Percentiles rank a stretch among this genome's conserved stretches.
Evolutionary conservation across 1,139 yeast genomes (phyloP).

Genomic region (Pichiaceae sp.): DNA sequence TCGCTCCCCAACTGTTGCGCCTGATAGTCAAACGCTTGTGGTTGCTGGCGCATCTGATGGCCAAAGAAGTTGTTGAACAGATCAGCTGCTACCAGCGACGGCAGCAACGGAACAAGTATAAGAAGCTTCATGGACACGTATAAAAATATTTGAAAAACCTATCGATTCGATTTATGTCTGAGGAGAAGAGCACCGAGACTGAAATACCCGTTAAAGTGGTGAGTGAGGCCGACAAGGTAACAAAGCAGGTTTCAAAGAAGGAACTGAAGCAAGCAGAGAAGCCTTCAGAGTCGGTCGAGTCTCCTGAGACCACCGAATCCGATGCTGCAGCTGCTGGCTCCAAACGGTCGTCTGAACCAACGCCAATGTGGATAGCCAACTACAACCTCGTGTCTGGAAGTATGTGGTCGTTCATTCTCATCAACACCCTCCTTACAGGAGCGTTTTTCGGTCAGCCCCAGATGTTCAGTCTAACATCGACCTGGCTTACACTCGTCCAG

Average conservation of each 20-base stretch:
- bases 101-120: background rate
- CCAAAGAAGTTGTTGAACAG: constrained; percentile 6
- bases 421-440: constrained; percentile 36
- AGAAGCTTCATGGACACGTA: background rate
- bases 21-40: constrained; percentile 27
- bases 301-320: no score
- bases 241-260: no score
- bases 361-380: constrained; percentile 21
- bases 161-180: background rate
- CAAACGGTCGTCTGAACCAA: no score
- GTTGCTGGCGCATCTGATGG: constrained; percentile 20
- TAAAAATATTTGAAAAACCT: background rate
- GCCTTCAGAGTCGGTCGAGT: no score
- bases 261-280: no score
- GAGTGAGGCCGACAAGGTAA: no score
- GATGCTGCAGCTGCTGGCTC: no score
- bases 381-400: constrained; percentile 64
- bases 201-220: no score
- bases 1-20: constrained; percentile 28
- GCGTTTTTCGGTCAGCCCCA: constrained; percentile 44
- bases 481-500: constrained; percentile 62
- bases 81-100: constrained; percentile 4
- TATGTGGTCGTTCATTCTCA: constrained; percentile 56
- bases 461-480: constrained; percentile 50
- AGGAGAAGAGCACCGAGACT: no score